These are phyloP conservation scores for Fusarium torulosum DNA, from an alignment of 2,329 filamentous ascomycete genomes.

Conservation along the genomic window DNA sequence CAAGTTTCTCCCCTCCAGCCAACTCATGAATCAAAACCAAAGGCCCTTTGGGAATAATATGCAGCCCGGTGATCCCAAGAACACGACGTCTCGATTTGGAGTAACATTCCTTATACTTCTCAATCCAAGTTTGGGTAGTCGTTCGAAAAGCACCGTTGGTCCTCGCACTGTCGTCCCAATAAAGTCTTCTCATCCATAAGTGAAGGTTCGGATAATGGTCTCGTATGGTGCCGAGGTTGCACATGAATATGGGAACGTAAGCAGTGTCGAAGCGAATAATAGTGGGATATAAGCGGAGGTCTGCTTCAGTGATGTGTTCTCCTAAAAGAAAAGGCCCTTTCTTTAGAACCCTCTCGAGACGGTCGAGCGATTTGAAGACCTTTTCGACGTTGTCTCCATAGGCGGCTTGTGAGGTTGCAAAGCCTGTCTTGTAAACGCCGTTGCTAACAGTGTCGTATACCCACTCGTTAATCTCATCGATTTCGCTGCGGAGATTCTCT, in stretches of 20 bases:
- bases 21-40: conserved; percentile 35
- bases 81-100: conserved; percentile 43
- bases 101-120: conserved; percentile 51
- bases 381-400: conserved; percentile 72
- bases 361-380: conserved; percentile 74
- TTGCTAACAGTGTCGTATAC: conserved; percentile 68
- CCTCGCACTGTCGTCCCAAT: conserved; percentile 69
- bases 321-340: conserved; percentile 72
- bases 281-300: conserved; percentile 75
- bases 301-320: conserved; percentile 73
- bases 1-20: neutral
- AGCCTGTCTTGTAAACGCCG: conserved; percentile 69
- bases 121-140: conserved; percentile 72
- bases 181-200: conserved; percentile 75
- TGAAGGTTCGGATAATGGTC: conserved; percentile 76
- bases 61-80: conserved; percentile 43
- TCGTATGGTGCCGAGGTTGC: conserved; percentile 72
- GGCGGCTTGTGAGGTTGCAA: conserved; percentile 73
- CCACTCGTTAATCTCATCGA: conserved; percentile 77
- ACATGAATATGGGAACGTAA: conserved; percentile 75
- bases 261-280: conserved; percentile 76
- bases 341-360: conserved; percentile 69
- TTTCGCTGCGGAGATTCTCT: conserved; percentile 62
- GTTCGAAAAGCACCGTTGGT: conserved; percentile 71
- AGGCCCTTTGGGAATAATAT: conserved; percentile 50